Base-by-base conservation (phyloP, 2,329 filamentous ascomycete species). In the Penicillium sp. region DNA sequence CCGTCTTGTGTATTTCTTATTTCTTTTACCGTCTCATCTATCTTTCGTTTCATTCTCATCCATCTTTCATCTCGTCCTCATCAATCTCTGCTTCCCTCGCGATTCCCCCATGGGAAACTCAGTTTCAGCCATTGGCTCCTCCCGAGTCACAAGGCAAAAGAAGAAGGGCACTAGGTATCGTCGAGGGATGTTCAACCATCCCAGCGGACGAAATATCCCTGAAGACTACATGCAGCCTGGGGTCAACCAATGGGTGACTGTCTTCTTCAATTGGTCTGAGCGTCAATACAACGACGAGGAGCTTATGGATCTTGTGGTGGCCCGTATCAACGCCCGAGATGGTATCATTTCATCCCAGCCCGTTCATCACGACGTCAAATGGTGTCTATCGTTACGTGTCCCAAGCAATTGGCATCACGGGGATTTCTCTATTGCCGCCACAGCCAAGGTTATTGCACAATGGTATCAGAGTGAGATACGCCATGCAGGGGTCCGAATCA, bases 221-320 rank as follows among this genome's bases (percentile, higher is more conserved):
- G 50, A 53, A 7, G 6, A 23, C 5, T 1, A 13, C 23, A 3
- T 11, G 13, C 11, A 2, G 5, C 0, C 18, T 18, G 30, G n/a
- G 10, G 14, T 11, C 3, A 27, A 27, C 11, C 50, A 50, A 29
- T 49, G 32, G 35, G 50, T 47, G 14, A 52, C 50, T 11, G 46
- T 54, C 14, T 50, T 54, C 39, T 38, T 54, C 26, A 32, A 54
- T 23, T 54, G 46, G 46, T 6, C 39, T 7, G 51, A 52, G 7
- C 35, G 30, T n/a, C 16, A 18, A 8, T 14, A 29, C n/a, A 35
- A 29, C 8, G 50, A 52, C 29, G 29, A 34, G 19, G 27, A 47
- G 0, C 30, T 52, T 7, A 52, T 52, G 50, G 35, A 26, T n/a
- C 35, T 47, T 32, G 43, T 52, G 1, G 3, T 39, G 11, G 50